Conservation (phyloP, 2,329 filamentous ascomycete genomes). For the Penicillium psychrosexuale region DNA sequence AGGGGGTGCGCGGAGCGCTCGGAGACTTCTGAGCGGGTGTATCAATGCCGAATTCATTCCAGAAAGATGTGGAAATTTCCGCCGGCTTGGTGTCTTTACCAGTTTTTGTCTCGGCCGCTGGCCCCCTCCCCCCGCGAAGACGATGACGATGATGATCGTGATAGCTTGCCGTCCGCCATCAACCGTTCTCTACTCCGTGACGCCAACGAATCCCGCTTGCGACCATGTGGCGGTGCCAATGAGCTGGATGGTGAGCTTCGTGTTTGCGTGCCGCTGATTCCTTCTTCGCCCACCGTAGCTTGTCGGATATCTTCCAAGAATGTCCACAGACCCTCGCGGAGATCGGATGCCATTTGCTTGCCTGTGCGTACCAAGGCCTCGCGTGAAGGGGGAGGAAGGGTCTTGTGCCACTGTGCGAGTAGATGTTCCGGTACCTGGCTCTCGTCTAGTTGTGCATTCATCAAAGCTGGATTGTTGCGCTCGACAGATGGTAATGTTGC, state of each 20-base stretch:
- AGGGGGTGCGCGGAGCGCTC: conserved; percentile 28
- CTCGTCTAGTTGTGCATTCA: conserved; percentile 20
- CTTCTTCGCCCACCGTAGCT: conserved; percentile 93
- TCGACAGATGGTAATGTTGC: conserved; percentile 43
- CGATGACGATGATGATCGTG: conserved; percentile 34
- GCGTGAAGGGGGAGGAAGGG: conserved; percentile 45
- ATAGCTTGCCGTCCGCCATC: conserved; percentile 26
- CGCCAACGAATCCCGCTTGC: conserved; percentile 33
- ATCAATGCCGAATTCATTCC: conserved; percentile 52
- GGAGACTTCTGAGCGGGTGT: conserved; percentile 43
- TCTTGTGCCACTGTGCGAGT: conserved; percentile 40
- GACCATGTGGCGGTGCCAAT: conserved; percentile 16
- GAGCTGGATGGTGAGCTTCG: conserved; percentile 30
- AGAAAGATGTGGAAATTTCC: conserved; percentile 48
- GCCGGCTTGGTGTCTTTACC: conserved; percentile 43
- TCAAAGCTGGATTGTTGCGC: conserved; percentile 25
- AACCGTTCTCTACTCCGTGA: conserved; percentile 35
- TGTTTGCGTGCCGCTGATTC: conserved; percentile 57
- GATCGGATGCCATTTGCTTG: conserved; percentile 83
- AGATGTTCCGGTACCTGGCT: conserved; percentile 34
- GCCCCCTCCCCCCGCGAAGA: conserved; percentile 30
- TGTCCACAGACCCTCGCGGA: conserved; percentile 85
- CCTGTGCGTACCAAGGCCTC: conserved; percentile 55
- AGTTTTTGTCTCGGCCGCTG: conserved; percentile 33
- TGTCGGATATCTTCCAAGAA: conserved; percentile 95